Conservation (phyloP, 2,329 filamentous ascomycete genomes). For the Dichotomopilus funicola region DNA sequence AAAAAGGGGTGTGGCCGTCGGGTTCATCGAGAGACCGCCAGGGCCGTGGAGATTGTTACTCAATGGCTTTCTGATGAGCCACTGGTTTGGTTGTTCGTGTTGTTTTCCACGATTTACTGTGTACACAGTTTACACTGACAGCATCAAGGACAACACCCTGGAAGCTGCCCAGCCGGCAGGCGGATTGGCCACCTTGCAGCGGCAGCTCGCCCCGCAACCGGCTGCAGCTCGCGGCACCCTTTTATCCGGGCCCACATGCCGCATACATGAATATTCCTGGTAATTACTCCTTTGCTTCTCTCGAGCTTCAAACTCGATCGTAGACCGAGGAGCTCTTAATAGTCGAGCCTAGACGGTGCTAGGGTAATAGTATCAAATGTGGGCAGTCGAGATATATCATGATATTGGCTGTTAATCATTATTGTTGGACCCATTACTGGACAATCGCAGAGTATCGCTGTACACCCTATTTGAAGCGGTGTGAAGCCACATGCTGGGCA, state of each 20-base stretch:
- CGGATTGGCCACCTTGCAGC: slow-evolving; percentile 16
- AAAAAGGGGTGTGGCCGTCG: not conserved
- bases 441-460: not conserved
- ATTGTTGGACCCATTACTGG: no score
- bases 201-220: not conserved
- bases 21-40: slow-evolving; percentile 15
- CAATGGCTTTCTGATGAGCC: slow-evolving; percentile 7
- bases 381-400: no score
- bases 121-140: not conserved
- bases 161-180: slow-evolving; percentile 8
- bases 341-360: no score
- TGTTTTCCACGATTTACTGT: no score
- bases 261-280: not conserved
- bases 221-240: not conserved
- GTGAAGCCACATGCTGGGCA: not conserved
- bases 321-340: no score
- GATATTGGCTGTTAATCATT: no score
- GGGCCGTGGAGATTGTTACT: slow-evolving; percentile 6
- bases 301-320: no score
- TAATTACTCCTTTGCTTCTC: no score
- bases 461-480: not conserved
- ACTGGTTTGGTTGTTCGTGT: no score
- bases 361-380: no score
- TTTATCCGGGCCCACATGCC: not conserved
- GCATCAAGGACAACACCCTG: not conserved